These are phyloP conservation scores for Botrytis galanthina DNA, from an alignment of 2,329 filamentous ascomycete genomes.

Conservation along the genomic window DNA sequence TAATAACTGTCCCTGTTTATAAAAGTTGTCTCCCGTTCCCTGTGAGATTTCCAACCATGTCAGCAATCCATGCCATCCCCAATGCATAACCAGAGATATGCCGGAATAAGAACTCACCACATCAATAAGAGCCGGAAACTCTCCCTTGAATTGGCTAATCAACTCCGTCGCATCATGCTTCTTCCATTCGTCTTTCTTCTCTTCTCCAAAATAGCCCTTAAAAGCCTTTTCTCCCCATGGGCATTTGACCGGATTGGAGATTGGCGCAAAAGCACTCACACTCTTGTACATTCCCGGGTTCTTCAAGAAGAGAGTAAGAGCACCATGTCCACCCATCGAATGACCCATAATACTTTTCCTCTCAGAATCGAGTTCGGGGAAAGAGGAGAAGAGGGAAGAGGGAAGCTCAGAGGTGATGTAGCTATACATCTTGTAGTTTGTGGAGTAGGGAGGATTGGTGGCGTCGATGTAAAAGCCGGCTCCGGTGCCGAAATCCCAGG, in stretches of 20 bases:
- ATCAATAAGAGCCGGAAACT: conserved; percentile 79
- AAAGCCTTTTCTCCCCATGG: conserved; percentile 98
- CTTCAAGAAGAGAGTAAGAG: conserved; percentile 86
- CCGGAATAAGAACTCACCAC: conserved; percentile 56
- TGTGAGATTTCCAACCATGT: conserved; percentile 37
- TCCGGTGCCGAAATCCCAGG: conserved; percentile 87
- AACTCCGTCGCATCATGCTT: conserved; percentile 91
- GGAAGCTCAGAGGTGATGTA: conserved; percentile 93
- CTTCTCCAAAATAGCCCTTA: conserved; percentile 79
- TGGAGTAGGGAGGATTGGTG: conserved; percentile 67
- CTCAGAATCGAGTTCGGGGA: conserved; percentile 66
- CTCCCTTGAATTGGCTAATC: conserved; percentile 67
- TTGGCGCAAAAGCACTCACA: conserved; percentile 87
- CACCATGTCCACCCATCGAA: conserved; percentile 96
- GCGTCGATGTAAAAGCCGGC: conserved; percentile 96
- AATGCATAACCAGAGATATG: background rate
- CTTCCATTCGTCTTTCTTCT: conserved; percentile 74
- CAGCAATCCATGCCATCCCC: background rate
- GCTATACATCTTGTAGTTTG: conserved; percentile 89
- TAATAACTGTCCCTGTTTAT: conserved; percentile 87
- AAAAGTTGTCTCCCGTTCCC: conserved; percentile 95
- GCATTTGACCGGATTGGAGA: conserved; percentile 79
- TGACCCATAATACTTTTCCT: conserved; percentile 87
- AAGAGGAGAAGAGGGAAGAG: conserved; percentile 66
- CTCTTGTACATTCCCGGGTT: conserved; percentile 87